Conservation (phyloP, 2,329 filamentous ascomycete genomes). For the Stachybotrys chlorohalonatus region DNA sequence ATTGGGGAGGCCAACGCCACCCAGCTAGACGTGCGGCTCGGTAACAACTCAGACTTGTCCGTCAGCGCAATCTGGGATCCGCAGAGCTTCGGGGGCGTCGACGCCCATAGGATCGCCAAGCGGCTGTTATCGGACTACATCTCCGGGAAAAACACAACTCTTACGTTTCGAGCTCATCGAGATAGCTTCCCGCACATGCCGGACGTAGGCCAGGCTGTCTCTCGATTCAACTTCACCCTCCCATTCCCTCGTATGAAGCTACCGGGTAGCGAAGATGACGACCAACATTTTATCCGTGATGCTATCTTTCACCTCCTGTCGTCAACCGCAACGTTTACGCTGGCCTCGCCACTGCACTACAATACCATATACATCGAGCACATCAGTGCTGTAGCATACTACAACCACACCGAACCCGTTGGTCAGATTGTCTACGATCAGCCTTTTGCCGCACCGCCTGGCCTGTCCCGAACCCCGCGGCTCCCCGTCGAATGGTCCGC, state of each 20-base stretch:
- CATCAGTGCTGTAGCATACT: constrained; percentile 77
- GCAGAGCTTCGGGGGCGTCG: constrained; percentile 45
- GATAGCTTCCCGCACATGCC: constrained; percentile 67
- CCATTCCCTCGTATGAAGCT: constrained; percentile 58
- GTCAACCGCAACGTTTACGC: constrained; percentile 75
- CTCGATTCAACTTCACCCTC: constrained; percentile 61
- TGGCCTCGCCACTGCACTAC: constrained; percentile 67
- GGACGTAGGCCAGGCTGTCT: constrained; percentile 61
- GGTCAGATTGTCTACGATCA: constrained; percentile 68
- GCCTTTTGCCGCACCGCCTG: constrained; percentile 70
- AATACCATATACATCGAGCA: constrained; percentile 69
- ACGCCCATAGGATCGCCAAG: constrained; percentile 53
- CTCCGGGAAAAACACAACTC: constrained; percentile 76
- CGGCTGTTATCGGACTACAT: constrained; percentile 78
- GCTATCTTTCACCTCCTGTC: constrained; percentile 81
- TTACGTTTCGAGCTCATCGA: constrained; percentile 64
- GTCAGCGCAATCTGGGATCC: constrained; percentile 72
- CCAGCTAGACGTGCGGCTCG: constrained; percentile 54
- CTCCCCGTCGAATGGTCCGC: constrained; percentile 77
- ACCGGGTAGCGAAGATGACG: constrained; percentile 34
- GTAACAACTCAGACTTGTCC: constrained; percentile 61
- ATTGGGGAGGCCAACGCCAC: constrained; percentile 66
- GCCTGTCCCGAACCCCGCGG: constrained; percentile 60
- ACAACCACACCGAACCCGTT: constrained; percentile 69
- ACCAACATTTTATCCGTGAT: constrained; percentile 67